Evolutionary conservation across 2,329 filamentous ascomycete genomes (phyloP).

Genomic region (Cordyceps pruinosa): DNA sequence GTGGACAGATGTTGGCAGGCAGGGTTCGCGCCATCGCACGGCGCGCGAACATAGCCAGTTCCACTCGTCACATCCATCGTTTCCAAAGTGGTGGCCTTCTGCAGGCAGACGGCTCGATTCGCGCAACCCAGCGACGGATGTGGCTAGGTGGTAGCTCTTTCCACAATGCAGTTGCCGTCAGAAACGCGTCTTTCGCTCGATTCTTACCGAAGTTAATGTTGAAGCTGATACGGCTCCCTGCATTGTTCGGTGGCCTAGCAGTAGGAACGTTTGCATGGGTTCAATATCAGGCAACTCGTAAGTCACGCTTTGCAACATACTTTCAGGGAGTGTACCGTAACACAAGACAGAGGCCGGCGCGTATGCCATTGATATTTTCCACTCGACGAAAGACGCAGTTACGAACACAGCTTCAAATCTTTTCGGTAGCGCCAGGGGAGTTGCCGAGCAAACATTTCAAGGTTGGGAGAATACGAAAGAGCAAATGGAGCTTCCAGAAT

Average conservation of each 20-base stretch:
- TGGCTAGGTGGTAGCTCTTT: conserved; percentile 80
- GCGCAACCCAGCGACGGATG: conserved; percentile 54
- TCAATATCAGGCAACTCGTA: conserved; percentile 90
- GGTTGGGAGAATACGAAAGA: conserved; percentile 84
- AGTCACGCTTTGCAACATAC: conserved; percentile 27
- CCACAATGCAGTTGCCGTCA: conserved; percentile 65
- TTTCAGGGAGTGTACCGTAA: conserved; percentile 19
- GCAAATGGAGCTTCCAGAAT: conserved; percentile 61
- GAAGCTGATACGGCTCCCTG: conserved; percentile 82
- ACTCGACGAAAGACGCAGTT: conserved; percentile 64
- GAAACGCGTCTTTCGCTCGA: conserved; percentile 58
- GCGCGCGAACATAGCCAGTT: conserved; percentile 44
- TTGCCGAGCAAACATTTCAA: conserved; percentile 70
- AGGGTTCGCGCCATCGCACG: conserved; percentile 62
- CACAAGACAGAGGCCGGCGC: conserved; percentile 38
- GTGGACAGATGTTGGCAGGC: conserved; percentile 51
- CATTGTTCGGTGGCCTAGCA: conserved; percentile 83
- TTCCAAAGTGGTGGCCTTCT: conserved; percentile 63
- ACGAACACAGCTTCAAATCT: conserved; percentile 60
- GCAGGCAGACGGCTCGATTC: conserved; percentile 55
- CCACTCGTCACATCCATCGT: conserved; percentile 58
- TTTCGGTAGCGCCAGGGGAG: conserved; percentile 64
- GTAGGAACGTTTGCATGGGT: conserved; percentile 85
- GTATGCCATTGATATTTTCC: conserved; percentile 58
- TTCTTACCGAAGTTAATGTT: conserved; percentile 80